These are phyloP conservation scores for Colletotrichum sp. DNA, from an alignment of 2,329 filamentous ascomycete genomes.

Conservation along the genomic window DNA sequence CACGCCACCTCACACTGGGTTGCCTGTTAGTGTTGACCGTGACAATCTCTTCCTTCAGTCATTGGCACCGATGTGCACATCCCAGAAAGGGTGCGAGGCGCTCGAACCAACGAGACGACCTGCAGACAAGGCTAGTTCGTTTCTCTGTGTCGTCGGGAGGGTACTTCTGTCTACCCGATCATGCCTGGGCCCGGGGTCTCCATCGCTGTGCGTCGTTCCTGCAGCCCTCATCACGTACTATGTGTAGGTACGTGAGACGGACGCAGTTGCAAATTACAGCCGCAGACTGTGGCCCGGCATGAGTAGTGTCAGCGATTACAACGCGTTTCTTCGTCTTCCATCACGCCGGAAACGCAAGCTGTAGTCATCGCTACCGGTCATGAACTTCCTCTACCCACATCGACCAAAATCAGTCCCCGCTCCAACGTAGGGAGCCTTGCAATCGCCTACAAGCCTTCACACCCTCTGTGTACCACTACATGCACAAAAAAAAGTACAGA, in stretches of 20 bases:
- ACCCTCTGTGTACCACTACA: not conserved
- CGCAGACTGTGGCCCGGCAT: not conserved
- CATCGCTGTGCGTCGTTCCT: not conserved
- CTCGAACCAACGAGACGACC: not conserved
- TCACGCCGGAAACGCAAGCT: not conserved
- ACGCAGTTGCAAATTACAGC: not conserved
- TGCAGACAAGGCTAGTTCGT: not conserved
- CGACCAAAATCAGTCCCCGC: not conserved
- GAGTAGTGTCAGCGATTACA: not conserved
- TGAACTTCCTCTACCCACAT: not conserved
- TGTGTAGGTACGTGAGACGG: not conserved
- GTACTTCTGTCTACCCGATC: not conserved
- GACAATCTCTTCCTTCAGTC: not conserved
- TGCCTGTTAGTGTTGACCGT: not conserved
- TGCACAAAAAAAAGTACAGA: not conserved
- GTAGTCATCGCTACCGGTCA: not conserved
- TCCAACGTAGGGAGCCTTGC: not conserved
- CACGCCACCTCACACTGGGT: not conserved
- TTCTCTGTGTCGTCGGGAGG: not conserved
- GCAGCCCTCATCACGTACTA: conserved; percentile 5
- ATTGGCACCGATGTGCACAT: not conserved
- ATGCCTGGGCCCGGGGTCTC: not conserved
- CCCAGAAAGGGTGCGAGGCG: not conserved
- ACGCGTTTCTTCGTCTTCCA: not conserved
- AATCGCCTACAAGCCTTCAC: not conserved